A percentile compares a stretch with the other conserved stretches of the same genome.
phyloP scores from a whole-genome alignment of 2,329 filamentous ascomycete genomes.

The Trichoderma citrinoviride region DNA sequence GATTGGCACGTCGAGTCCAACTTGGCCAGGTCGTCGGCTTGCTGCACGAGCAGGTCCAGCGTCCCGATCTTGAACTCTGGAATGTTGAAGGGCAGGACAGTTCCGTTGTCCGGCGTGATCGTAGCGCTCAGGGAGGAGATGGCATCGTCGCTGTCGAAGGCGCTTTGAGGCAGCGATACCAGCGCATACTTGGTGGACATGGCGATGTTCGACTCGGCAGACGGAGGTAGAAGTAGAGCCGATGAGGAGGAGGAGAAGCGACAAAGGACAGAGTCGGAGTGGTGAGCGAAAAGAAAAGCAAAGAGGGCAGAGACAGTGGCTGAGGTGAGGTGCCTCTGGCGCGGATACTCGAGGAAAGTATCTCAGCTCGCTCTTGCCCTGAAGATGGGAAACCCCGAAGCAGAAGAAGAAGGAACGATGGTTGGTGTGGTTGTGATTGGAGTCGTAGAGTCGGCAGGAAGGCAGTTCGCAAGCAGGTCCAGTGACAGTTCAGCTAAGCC shows the following conservation, averaged over 20 bases:
- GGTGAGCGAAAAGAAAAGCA: neutral
- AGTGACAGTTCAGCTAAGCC: slow-evolving; percentile 17
- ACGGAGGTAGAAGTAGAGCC: slow-evolving; percentile 16
- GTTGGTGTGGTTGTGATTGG: neutral
- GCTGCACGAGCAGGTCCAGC: slow-evolving; percentile 88
- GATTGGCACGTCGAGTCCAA: slow-evolving; percentile 75
- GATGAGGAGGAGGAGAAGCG: neutral
- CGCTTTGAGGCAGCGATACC: slow-evolving; percentile 84
- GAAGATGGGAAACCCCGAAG: neutral
- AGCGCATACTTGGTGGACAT: slow-evolving; percentile 73
- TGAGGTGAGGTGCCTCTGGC: neutral
- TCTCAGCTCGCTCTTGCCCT: neutral
- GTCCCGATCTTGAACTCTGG: slow-evolving; percentile 98
- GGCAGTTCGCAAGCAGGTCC: slow-evolving; percentile 7
- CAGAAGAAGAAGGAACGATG: neutral
- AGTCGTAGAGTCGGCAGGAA: neutral
- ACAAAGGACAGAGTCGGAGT: neutral
- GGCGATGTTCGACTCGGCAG: slow-evolving; percentile 20
- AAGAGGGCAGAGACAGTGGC: neutral
- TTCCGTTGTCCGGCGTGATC: slow-evolving; percentile 71
- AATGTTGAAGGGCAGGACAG: slow-evolving; percentile 73
- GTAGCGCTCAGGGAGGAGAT: slow-evolving; percentile 71
- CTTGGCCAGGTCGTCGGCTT: slow-evolving; percentile 92
- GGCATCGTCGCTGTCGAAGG: slow-evolving; percentile 82
- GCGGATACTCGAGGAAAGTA: neutral